phyloP scores from a whole-genome alignment of 192 early-diverging fungal genomes.

The Entophlyctis luteolus region DNA sequence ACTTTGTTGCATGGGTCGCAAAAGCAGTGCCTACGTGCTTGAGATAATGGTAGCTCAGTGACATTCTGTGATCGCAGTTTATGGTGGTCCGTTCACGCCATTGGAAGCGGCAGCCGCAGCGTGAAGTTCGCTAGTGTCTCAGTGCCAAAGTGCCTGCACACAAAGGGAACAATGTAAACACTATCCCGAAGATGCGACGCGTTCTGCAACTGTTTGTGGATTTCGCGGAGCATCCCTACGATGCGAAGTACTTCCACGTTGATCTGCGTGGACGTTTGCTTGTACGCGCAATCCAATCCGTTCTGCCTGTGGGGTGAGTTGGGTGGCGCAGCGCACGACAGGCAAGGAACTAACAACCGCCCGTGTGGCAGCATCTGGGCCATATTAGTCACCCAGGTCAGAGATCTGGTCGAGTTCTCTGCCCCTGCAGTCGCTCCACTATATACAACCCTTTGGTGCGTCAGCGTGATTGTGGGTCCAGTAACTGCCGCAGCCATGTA shows the following conservation, averaged over 20 bases:
- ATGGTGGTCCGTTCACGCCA: too few relatives aligned
- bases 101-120: too few relatives aligned
- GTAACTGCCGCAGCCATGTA: neutral
- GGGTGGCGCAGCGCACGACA: neutral
- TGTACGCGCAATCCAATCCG: neutral
- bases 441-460: neutral
- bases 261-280: constrained; percentile 1
- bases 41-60: too few relatives aligned
- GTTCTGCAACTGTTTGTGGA: constrained; percentile 10
- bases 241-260: constrained; percentile 2
- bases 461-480: constrained; percentile 16
- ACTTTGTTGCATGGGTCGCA: too few relatives aligned
- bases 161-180: too few relatives aligned
- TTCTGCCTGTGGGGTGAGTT: constrained; percentile 2
- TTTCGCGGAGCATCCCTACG: constrained; percentile 9
- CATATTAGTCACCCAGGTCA: constrained; percentile 7
- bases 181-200: constrained; percentile 2
- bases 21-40: too few relatives aligned
- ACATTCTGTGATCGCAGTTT: too few relatives aligned
- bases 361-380: constrained; percentile 4
- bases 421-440: constrained; percentile 3
- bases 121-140: too few relatives aligned
- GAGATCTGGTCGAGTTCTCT: neutral
- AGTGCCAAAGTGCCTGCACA: too few relatives aligned
- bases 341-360: too few relatives aligned